These are phyloP conservation scores for Panicum virgatum DNA, from an alignment of 202 grass and related monocot genomes.

Conservation along the genomic window DNA sequence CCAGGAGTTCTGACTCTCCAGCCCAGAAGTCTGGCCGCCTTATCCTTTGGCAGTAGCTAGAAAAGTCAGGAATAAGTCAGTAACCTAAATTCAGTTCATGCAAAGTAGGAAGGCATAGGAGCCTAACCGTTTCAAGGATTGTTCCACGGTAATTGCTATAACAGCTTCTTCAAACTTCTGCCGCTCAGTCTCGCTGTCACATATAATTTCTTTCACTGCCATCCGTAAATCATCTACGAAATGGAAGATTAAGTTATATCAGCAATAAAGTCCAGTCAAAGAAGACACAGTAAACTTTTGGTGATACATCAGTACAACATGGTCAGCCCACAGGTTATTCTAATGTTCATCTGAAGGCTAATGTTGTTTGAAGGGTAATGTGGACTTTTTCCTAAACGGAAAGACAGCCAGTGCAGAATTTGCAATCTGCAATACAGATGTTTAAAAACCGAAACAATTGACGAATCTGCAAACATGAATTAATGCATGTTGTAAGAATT, in stretches of 20 bases:
- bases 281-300: background rate
- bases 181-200: conserved; percentile 59
- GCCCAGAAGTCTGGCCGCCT: conserved; percentile 86
- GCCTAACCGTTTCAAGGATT: conserved; percentile 77
- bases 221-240: conserved; percentile 78
- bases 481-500: background rate
- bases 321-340: background rate
- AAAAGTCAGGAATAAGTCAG: conserved; percentile 34
- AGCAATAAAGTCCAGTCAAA: background rate
- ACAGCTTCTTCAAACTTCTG: conserved; percentile 76
- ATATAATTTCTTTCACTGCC: conserved; percentile 97
- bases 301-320: background rate
- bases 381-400: too few relatives aligned
- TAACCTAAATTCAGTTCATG: conserved; percentile 22
- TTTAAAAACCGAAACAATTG: background rate
- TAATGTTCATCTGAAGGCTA: background rate
- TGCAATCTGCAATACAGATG: background rate
- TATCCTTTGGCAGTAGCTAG: conserved; percentile 95
- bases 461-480: background rate
- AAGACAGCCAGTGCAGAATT: background rate
- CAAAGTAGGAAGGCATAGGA: conserved; percentile 25
- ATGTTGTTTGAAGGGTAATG: too few relatives aligned
- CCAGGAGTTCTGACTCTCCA: conserved; percentile 94
- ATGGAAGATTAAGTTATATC: conserved; percentile 12
- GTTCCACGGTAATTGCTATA: conserved; percentile 84